Percentiles rank a stretch among this genome's conserved stretches.
phyloP scores from a whole-genome alignment of 1,284 basidiomycete species.

The Inonotus hispidus region DNA sequence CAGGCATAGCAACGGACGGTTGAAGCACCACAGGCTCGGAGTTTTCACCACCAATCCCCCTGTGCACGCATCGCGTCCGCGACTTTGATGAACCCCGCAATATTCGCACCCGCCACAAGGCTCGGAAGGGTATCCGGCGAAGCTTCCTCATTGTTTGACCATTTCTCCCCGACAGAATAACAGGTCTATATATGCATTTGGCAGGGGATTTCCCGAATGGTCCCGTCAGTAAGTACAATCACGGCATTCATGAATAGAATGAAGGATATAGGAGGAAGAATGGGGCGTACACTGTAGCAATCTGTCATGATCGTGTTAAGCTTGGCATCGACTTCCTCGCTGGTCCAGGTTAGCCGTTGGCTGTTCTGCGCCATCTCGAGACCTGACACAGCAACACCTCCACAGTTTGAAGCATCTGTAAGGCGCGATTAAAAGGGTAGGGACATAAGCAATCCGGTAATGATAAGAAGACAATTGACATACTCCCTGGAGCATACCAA shows the following conservation, averaged over 20 bases:
- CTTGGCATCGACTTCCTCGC: conserved; percentile 64
- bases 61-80: conserved; percentile 65
- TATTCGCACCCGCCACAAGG: conserved; percentile 69
- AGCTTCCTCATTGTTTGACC: conserved; percentile 42
- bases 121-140: conserved; percentile 48
- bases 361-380: conserved; percentile 84
- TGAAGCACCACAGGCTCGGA: too few species aligned
- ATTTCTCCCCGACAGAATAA: conserved; percentile 54
- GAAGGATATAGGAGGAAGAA: too few species aligned
- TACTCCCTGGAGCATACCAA: conserved; percentile 71
- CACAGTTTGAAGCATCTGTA: conserved; percentile 60
- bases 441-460: background rate
- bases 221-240: too few species aligned
- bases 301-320: conserved; percentile 75
- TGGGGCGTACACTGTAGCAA: conserved; percentile 43
- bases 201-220: too few species aligned
- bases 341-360: conserved; percentile 61
- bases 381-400: conserved; percentile 67
- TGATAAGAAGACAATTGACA: conserved; percentile 20
- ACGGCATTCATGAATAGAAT: too few species aligned
- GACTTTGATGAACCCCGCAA: conserved; percentile 71
- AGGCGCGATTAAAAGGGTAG: background rate
- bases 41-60: conserved; percentile 75
- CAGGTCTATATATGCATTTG: too few species aligned
- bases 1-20: too few species aligned